Base-by-base conservation (phyloP, 306 rosid genomes). In the Begonia peltatifolia region DNA sequence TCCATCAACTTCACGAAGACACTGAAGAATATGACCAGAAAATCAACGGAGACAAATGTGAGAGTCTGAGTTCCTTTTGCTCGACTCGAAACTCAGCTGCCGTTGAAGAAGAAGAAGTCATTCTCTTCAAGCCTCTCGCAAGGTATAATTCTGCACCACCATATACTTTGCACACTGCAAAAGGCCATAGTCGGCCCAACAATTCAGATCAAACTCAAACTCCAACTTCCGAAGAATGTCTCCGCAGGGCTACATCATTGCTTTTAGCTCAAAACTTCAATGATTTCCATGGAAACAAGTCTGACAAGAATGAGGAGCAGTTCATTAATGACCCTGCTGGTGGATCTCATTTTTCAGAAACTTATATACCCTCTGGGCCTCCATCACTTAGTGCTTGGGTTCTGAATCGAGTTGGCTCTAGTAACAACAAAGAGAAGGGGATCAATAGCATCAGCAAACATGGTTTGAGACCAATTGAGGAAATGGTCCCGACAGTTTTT, bases 331-430 rank as follows among this genome's bases (percentile, higher is more conserved):
- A 62, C 69, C 85, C 79, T 63, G 46, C 86, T 30, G 58, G 30
- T 41, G 47, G 44, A 38, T 72, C 57, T 58, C 65, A 66, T 11
- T 66, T 47, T 25, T 54, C 74, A 11, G 87, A 76, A 54, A 61
- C 67, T 23, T 73, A 71, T 38, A 70, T 84, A 61, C 49, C 77
- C 2, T 74, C 94, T 17, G 96, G 99, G 16, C 96, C 88, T 66
- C 99, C 99, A 9, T 92, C 96, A 1, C 96, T 92, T 43, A 86
- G 18, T 70, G 96, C 86, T 58, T 92, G 99, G 99, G 94, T 92
- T 56, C 77, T 92, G 42, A 76, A 75, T 35, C 42, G 43, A 48
- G 87, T 59, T 61, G 73, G 71, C 58, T 69, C 67, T 16, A 70
- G 61, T 79, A 53, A 55, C 38, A 65, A 59, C 50, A 74, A 48